Evolutionary conservation across 192 early-diverging fungal genomes (phyloP).

Genomic region (Rhizoclosmatium globosum): DNA sequence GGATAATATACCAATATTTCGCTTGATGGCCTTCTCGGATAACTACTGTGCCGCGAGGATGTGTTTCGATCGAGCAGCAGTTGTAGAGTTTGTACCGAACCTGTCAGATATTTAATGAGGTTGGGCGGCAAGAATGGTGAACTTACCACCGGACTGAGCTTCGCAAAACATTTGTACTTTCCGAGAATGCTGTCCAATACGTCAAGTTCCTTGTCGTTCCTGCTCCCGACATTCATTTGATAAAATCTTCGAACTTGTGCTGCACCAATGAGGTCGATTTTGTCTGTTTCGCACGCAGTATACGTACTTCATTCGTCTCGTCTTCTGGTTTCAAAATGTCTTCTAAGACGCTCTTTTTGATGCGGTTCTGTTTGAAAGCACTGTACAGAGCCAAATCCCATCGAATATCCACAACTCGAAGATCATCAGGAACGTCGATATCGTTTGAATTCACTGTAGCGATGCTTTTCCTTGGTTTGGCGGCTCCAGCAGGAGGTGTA

Average conservation of each 20-base stretch:
- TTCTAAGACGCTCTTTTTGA: conserved; percentile 15
- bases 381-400: conserved; percentile 16
- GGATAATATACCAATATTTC: conserved; percentile 30
- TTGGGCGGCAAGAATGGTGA: neutral
- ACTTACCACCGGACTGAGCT: conserved; percentile 33
- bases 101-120: neutral
- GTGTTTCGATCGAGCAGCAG: conserved; percentile 31
- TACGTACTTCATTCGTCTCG: neutral
- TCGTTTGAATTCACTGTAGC: neutral
- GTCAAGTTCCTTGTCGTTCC: conserved; percentile 35
- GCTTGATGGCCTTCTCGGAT: conserved; percentile 40
- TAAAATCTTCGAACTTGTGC: conserved; percentile 21
- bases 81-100: conserved; percentile 44
- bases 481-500: neutral
- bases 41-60: conserved; percentile 32
- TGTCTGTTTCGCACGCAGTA: conserved; percentile 19
- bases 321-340: neutral
- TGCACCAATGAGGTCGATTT: conserved; percentile 30
- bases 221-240: conserved; percentile 12
- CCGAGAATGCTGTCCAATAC: conserved; percentile 33
- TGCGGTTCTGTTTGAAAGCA: conserved; percentile 10
- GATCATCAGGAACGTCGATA: conserved; percentile 11
- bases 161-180: conserved; percentile 31
- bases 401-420: neutral
- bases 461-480: neutral